Percentiles rank a stretch among this genome's conserved stretches.
Conservation (phyloP, 164 flowering plant species). For the Sextonia rubra region DNA sequence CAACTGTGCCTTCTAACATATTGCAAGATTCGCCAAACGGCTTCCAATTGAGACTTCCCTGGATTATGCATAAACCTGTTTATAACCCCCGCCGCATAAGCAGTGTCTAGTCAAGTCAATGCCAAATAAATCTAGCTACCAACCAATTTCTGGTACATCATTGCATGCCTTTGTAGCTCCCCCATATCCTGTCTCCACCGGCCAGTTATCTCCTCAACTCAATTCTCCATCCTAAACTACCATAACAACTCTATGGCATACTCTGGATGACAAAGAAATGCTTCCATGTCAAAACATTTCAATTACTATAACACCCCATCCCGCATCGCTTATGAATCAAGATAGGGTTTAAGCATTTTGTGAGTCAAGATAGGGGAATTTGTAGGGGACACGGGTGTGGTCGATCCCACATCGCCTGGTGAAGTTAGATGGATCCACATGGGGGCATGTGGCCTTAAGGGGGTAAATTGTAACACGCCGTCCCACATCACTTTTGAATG, state of each 20-base stretch:
- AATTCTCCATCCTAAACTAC: constrained; percentile 3
- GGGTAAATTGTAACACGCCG: too few relatives aligned
- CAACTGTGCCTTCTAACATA: background rate
- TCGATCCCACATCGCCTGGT: too few relatives aligned
- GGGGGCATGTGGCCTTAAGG: too few relatives aligned
- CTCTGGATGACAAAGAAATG: background rate
- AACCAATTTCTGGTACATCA: constrained; percentile 10
- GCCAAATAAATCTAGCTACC: constrained; percentile 18
- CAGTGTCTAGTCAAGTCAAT: constrained; percentile 3
- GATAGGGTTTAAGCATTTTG: too few relatives aligned
- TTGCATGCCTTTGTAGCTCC: background rate
- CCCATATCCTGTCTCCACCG: background rate
- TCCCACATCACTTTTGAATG: too few relatives aligned
- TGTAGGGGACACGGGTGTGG: too few relatives aligned
- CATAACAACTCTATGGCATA: background rate
- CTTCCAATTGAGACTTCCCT: constrained; percentile 10
- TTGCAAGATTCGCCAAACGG: too few relatives aligned
- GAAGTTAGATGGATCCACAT: too few relatives aligned
- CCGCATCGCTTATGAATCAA: too few relatives aligned
- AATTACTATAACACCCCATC: too few relatives aligned
- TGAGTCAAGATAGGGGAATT: too few relatives aligned
- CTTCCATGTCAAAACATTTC: background rate
- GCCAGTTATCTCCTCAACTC: background rate
- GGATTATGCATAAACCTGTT: constrained; percentile 6
- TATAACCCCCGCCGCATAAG: background rate